Conservation (phyloP, 2,329 filamentous ascomycete species). For the Cladophialophora bantiana region DNA sequence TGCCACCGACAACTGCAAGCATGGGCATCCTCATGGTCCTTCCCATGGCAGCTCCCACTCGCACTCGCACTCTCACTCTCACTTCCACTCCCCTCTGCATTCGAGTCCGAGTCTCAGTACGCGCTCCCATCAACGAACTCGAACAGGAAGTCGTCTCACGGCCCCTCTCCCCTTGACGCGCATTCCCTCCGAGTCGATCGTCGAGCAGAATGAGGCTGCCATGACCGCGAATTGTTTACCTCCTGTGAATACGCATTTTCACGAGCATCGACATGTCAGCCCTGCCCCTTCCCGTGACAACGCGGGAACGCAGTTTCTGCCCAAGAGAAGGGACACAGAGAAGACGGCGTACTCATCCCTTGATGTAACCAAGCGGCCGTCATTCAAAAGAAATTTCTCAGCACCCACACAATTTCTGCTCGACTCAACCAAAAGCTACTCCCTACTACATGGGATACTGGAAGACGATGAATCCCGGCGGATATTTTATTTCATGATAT, state of each 20-base stretch:
- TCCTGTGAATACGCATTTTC: conserved; percentile 29
- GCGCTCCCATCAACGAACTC: conserved; percentile 35
- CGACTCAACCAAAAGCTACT: conserved; percentile 71
- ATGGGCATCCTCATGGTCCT: conserved; percentile 45
- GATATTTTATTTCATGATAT: conserved; percentile 96
- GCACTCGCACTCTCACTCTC: conserved; percentile 47
- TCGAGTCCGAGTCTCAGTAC: conserved; percentile 48
- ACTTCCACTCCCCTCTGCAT: conserved; percentile 40
- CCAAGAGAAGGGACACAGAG: conserved; percentile 33
- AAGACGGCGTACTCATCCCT: conserved; percentile 29
- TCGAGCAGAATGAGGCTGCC: conserved; percentile 25
- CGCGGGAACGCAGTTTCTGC: conserved; percentile 22
- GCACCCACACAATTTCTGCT: conserved; percentile 75
- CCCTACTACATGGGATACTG: conserved; percentile 83
- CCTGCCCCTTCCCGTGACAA: conserved; percentile 30
- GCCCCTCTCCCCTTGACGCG: conserved; percentile 36
- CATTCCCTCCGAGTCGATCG: conserved; percentile 39
- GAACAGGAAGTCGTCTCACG: conserved; percentile 37
- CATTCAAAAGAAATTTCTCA: conserved; percentile 41
- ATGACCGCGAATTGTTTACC: conserved; percentile 18
- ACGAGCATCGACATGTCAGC: conserved; percentile 26
- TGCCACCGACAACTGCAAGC: conserved; percentile 42
- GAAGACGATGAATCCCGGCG: conserved; percentile 90
- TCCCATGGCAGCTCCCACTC: conserved; percentile 38
- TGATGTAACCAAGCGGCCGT: conserved; percentile 17